A percentile compares a stretch with the other conserved stretches of the same genome.
Conservation (phyloP, 2,329 filamentous ascomycete genomes). For the Paraphoma chrysanthemicola region DNA sequence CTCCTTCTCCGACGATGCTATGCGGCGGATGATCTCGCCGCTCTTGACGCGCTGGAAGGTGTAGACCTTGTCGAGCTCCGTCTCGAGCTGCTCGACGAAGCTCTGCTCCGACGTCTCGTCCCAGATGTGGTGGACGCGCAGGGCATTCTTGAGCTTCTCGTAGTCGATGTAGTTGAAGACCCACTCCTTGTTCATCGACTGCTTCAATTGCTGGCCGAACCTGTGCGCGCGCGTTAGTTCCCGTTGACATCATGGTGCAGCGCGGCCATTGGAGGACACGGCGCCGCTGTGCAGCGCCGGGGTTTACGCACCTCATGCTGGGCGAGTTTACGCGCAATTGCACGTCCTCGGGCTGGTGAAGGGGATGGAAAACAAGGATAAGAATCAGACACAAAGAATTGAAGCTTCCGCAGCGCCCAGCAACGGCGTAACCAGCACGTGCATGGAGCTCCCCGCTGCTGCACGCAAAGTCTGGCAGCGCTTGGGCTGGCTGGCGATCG, state of each 20-base stretch:
- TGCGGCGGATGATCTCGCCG: slow-evolving; percentile 91
- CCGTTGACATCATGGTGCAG: slow-evolving; percentile 27
- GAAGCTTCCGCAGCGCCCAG: slow-evolving; percentile 14
- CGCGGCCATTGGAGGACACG: slow-evolving; percentile 20
- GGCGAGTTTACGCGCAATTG: slow-evolving; percentile 19
- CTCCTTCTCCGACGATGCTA: slow-evolving; percentile 85
- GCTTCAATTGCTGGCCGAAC: slow-evolving; percentile 96
- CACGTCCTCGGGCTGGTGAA: neutral
- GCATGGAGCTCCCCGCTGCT: slow-evolving; percentile 8
- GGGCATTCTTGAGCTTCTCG: slow-evolving; percentile 85
- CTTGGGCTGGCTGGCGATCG: slow-evolving; percentile 14
- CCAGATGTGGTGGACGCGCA: slow-evolving; percentile 83
- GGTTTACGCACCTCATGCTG: slow-evolving; percentile 34
- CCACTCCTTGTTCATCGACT: slow-evolving; percentile 95
- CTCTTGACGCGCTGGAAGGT: slow-evolving; percentile 97
- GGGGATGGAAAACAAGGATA: slow-evolving; percentile 7
- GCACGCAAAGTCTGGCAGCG: slow-evolving; percentile 17
- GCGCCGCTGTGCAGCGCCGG: slow-evolving; percentile 6
- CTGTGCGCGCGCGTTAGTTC: slow-evolving; percentile 50
- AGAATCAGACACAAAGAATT: slow-evolving; percentile 9
- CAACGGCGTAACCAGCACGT: slow-evolving; percentile 8
- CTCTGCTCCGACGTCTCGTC: slow-evolving; percentile 87
- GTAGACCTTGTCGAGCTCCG: slow-evolving; percentile 95
- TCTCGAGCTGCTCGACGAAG: slow-evolving; percentile 87
- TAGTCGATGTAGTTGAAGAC: slow-evolving; percentile 99